Conservation (phyloP, 495 filamentous ascomycete species). For the Talaromyces ruber region DNA sequence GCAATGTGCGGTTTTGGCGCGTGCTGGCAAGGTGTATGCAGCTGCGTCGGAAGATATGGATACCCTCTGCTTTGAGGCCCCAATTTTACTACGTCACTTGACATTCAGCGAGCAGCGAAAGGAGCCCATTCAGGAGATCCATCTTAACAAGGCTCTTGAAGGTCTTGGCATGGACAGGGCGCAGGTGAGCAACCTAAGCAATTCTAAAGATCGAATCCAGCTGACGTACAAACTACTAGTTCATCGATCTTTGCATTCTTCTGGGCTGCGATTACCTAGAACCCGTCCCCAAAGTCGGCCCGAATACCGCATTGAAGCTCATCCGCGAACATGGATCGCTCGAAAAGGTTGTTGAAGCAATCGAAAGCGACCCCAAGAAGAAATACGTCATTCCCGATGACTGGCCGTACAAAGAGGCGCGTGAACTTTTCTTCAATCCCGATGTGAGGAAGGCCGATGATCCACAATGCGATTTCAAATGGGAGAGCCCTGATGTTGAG, state of each 20-base stretch:
- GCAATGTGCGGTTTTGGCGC: conserved; percentile 84
- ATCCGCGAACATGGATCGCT: conserved; percentile 84
- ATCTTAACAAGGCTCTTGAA: conserved; percentile 72
- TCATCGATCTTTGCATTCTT: conserved; percentile 95
- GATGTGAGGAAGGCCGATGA: conserved; percentile 82
- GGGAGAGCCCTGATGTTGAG: conserved; percentile 86
- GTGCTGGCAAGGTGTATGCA: conserved; percentile 91
- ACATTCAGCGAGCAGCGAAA: conserved; percentile 97
- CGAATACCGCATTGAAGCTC: conserved; percentile 80
- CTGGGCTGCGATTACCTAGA: conserved; percentile 98
- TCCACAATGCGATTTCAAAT: conserved; percentile 90
- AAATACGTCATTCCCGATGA: conserved; percentile 81
- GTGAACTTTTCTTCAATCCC: conserved; percentile 81
- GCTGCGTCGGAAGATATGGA: conserved; percentile 99
- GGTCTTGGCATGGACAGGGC: conserved; percentile 79
- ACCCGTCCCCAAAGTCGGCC: conserved; percentile 87
- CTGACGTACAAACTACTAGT: conserved; percentile 37
- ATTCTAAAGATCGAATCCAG: neutral
- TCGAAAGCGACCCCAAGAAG: conserved; percentile 64
- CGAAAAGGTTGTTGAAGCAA: conserved; percentile 74
- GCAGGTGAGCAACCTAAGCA: conserved; percentile 44
- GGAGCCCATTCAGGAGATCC: conserved; percentile 94
- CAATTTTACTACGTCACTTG: conserved; percentile 83
- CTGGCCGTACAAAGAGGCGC: conserved; percentile 90
- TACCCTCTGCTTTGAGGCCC: conserved; percentile 88